Base-by-base conservation (phyloP, 2,329 filamentous ascomycete species). In the Arthrinium puccinioides region DNA sequence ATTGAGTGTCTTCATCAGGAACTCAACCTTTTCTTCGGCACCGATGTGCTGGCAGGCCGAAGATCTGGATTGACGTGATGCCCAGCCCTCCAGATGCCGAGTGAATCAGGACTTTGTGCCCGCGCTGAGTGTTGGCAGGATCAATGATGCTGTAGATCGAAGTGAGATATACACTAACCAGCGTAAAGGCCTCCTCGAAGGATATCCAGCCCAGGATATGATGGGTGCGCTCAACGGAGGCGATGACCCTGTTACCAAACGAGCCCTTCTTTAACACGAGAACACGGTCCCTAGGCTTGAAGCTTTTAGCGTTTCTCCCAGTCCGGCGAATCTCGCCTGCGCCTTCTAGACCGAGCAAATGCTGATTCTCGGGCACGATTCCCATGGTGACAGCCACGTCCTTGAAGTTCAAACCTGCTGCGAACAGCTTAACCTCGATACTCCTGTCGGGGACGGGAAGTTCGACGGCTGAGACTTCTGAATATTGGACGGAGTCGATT, bases 61-160 rank as follows among this genome's bases (percentile, higher is more conserved):
- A 54, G 2, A 45, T 39, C 13, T 44, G 29, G 2, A 66, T 40
- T 5, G 44, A 35, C 1, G 44, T 44, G 0, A 59, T 15, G 16
- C 59, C 14, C 11, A 51, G 48, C 0, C 67, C 41, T 0, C 48
- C 43, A 10, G 39, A 49, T 60, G 2, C 55, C 52, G 2, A 50
- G n/a, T 2, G 54, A 51, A 13, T 63, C 45, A 0, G 58, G 15
- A 28, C 24, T 10, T 32, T 36, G 10, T 38, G 6, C 53, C 49
- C 18, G 0, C 42, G 41, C 6, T 44, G 38, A n/a, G 65, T 44
- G 2, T 45, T 42, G 0, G 53, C 59, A 19, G 55, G 30, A 10
- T 53, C 40, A 6, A 57, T 47, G 3, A 76, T 46, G 2, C 57
- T 61, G 37, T 72, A 63, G 37, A 62, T 59, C 1, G 67, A 69